Evolutionary conservation across 1,284 basidiomycete species (phyloP).

Genomic region (Papiliotrema laurentii): DNA sequence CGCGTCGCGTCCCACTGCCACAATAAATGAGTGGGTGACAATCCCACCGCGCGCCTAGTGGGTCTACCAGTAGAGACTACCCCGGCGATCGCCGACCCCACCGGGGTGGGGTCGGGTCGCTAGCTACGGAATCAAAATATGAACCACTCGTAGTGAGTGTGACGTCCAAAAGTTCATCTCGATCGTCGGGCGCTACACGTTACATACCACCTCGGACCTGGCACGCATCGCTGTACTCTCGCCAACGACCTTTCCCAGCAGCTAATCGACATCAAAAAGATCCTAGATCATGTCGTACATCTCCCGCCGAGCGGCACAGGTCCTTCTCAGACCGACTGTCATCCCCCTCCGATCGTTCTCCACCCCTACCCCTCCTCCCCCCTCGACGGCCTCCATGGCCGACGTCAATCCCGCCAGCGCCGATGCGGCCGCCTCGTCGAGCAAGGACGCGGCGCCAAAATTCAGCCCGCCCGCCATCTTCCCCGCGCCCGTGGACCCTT

Average conservation of each 20-base stretch:
- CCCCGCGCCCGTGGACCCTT: conserved; percentile 39
- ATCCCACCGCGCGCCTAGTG: too few relatives aligned
- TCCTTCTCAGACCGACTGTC: background rate
- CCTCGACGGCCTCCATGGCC: background rate
- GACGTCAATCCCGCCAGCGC: background rate
- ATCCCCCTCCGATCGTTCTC: conserved; percentile 6
- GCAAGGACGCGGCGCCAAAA: conserved; percentile 2
- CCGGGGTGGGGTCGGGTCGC: too few relatives aligned
- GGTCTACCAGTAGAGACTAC: too few relatives aligned
- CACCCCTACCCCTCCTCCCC: background rate
- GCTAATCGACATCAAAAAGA: background rate
- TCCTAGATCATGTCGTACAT: conserved; percentile 10
- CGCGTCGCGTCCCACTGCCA: conserved; percentile 1
- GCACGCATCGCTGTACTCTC: too few relatives aligned
- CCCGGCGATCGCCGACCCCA: too few relatives aligned
- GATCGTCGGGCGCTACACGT: too few relatives aligned
- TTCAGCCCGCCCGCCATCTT: conserved; percentile 20
- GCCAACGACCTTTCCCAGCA: background rate
- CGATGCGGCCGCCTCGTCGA: background rate
- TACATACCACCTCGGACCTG: too few relatives aligned
- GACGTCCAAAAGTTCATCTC: too few relatives aligned
- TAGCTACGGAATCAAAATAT: too few relatives aligned
- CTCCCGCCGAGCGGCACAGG: conserved; percentile 9
- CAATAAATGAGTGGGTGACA: background rate
- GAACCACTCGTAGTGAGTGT: too few relatives aligned